Base-by-base conservation (phyloP, 192 early-diverging fungal genomes). In the Thamnidium elegans region DNA sequence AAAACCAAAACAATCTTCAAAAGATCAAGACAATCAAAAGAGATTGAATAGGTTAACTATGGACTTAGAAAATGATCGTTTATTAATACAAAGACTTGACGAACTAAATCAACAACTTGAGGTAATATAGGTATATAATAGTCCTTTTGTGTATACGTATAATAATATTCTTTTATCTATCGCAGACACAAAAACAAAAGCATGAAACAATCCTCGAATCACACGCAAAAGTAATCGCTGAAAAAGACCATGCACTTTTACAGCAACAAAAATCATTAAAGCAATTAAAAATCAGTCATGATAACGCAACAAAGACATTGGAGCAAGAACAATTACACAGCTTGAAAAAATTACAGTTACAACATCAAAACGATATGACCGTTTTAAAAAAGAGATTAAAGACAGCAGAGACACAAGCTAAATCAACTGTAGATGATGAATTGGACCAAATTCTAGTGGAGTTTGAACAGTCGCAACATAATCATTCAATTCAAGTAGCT, bases 21-120 rank as follows among this genome's bases (percentile, higher is more conserved):
- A 45, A 2, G 10, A 39, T 1, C 30, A 70, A 32, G 71, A 73
- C 36, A 55, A 55, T 7, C 61, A 68, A 34, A 73, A 65, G 56
- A 43, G 71, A 43, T 11, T 73, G n/a, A 67, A 68, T 17, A 48
- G 71, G 34, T 48, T 73, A 23, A 73, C 71, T 32, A 51, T 73
- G 50, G 71, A 73, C 43, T 44, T 73, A 17, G 71, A 73, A 65
- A 58, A 63, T 43, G 71, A 73, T 10, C 54, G 66, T 17, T 15
- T 73, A 32, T 55, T 68, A n/a, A 73, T 73, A 55, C 66, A 73
- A 52, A 73, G 68, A 60, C 13, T 73, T 0, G 71, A 73, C 17
- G 71, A 73, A 42, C 42, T 73, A 13, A 73, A 73, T 55, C 48
- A 58, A 11, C 66, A 73, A 50, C 45, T 73, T 15, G 71, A 73